Percentiles rank a stretch among this genome's conserved stretches.
These are phyloP conservation scores for Polychaeton citri DNA, from an alignment of 2,329 filamentous ascomycete species.

Conservation along the genomic window DNA sequence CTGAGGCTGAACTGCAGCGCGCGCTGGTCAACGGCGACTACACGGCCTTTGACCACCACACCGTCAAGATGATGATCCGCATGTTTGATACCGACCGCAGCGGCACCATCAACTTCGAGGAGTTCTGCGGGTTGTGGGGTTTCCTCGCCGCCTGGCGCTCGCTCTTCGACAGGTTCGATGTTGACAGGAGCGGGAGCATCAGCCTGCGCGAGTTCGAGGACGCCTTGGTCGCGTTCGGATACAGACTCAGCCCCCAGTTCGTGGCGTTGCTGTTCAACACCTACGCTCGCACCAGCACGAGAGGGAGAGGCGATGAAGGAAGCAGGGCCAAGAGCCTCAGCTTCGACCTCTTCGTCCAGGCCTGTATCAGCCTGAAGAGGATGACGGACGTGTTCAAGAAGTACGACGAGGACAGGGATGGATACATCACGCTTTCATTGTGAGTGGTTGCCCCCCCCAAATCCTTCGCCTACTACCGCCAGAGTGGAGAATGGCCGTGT, in stretches of 20 bases:
- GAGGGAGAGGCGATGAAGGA: conserved; percentile 21
- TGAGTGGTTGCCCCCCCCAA: conserved; percentile 23
- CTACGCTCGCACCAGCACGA: conserved; percentile 48
- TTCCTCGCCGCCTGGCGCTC: conserved; percentile 90
- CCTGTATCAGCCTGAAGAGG: conserved; percentile 88
- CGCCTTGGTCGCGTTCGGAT: conserved; percentile 81
- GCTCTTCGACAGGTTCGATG: conserved; percentile 90
- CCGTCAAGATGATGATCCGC: conserved; percentile 96
- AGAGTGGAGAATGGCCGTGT: background rate
- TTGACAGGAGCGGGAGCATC: conserved; percentile 76
- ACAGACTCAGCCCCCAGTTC: conserved; percentile 73
- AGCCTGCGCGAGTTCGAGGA: conserved; percentile 76
- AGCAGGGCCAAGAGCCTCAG: conserved; percentile 28
- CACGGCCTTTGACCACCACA: conserved; percentile 83
- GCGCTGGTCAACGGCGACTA: conserved; percentile 95
- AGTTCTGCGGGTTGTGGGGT: conserved; percentile 93
- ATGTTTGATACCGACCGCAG: conserved; percentile 95
- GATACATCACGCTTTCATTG: conserved; percentile 53
- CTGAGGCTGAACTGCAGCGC: conserved; percentile 71
- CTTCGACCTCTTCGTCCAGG: conserved; percentile 95
- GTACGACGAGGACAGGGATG: conserved; percentile 93
- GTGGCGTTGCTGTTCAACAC: conserved; percentile 74
- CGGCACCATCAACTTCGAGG: conserved; percentile 82
- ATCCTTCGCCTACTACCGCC: background rate
- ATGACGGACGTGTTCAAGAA: conserved; percentile 99